These are phyloP conservation scores for Aspergillus sp. DNA, from an alignment of 2,329 filamentous ascomycete genomes.

Conservation along the genomic window DNA sequence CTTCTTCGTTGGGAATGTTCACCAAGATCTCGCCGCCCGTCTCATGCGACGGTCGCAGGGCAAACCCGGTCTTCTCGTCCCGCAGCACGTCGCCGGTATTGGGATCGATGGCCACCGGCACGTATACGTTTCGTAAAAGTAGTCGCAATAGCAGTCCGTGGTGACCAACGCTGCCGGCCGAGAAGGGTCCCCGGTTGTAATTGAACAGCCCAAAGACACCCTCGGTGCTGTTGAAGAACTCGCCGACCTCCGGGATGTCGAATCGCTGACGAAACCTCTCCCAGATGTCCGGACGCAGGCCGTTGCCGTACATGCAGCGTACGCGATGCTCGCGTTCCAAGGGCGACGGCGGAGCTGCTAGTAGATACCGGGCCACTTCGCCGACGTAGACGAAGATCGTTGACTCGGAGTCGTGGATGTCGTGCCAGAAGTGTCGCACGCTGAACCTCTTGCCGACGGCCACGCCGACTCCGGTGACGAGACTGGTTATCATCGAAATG, in stretches of 20 bases:
- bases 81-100: slow-evolving; percentile 66
- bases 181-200: slow-evolving; percentile 60
- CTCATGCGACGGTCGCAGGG: slow-evolving; percentile 60
- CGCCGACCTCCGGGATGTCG: slow-evolving; percentile 55
- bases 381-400: slow-evolving; percentile 77
- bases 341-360: slow-evolving; percentile 59
- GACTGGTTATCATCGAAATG: slow-evolving; percentile 56
- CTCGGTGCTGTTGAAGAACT: slow-evolving; percentile 79
- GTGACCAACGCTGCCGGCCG: slow-evolving; percentile 66
- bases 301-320: slow-evolving; percentile 50
- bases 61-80: slow-evolving; percentile 68
- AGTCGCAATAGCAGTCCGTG: slow-evolving; percentile 64
- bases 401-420: slow-evolving; percentile 65
- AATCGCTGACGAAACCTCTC: slow-evolving; percentile 56
- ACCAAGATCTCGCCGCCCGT: slow-evolving; percentile 75
- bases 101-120: slow-evolving; percentile 69
- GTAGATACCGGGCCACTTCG: slow-evolving; percentile 72
- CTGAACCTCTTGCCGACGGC: slow-evolving; percentile 57
- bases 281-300: slow-evolving; percentile 51
- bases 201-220: slow-evolving; percentile 66
- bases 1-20: slow-evolving; percentile 55
- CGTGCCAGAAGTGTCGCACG: slow-evolving; percentile 68
- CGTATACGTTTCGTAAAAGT: slow-evolving; percentile 53
- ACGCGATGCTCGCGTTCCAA: slow-evolving; percentile 47
- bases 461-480: slow-evolving; percentile 51